Evolutionary conservation across 2,329 filamentous ascomycete genomes (phyloP), one percentile per base, ranked within the genome.

Genomic region (Venturia carpophila): DNA sequence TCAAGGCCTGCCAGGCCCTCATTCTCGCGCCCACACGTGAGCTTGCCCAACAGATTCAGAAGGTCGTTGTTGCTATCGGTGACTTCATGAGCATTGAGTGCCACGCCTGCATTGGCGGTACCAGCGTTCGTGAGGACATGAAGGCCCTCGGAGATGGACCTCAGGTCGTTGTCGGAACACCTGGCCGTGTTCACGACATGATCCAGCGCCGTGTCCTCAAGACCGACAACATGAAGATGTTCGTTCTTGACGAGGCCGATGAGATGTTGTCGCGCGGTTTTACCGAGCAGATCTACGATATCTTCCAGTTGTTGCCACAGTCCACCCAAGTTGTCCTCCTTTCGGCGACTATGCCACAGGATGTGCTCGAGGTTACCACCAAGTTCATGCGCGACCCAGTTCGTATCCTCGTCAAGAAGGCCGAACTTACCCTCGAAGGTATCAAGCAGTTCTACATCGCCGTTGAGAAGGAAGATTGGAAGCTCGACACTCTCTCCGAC

Each of bases 381-480:
- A 97, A 97, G 84, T 99, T 99, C 86, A 99, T 99, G 94, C 92
- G 92, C 74, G 94, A 99, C 81, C 94, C 94, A 71, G 90, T 99
- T 79, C 92, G 94, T 77, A 97, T 99, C 77, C 86, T 99, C 73
- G 94, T 99, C 81, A 99, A 99, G 90, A 96, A 96, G 87, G 93
- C 95, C 76, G 94, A 99, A 79, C 88, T 99, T 79, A 99, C 94
- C 75, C 91, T 99, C 67, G 94, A 99, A 83, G 94, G 94, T 91
- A 96, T 99, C 78, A 99, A 99, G 87, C 94, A 99, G 80, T 99
- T 97, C 84, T 99, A 97, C 84, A 97, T 99, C 81, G 94, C 94
- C 67, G 94, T 99, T 67, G 94, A 99, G 85, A 97, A 99, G 86
- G 94, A 99, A 80, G 94, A 99, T 77, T 99, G 94, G 94, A 99